Base-by-base conservation (phyloP, 2,329 filamentous ascomycete species). In the Rhynchosporium secalis region DNA sequence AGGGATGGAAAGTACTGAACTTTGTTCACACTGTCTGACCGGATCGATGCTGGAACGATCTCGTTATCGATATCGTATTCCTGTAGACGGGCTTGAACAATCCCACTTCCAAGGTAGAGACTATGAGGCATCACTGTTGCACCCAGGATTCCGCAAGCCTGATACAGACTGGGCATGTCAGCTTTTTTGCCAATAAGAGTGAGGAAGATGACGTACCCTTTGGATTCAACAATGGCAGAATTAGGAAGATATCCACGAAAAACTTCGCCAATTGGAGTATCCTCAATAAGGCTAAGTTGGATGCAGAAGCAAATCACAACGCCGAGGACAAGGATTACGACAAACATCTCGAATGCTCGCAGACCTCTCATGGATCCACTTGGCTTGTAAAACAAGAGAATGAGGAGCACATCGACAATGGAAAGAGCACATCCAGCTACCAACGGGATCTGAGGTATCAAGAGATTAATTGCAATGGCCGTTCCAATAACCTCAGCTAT, bases 101-200 rank as follows among this genome's bases (percentile, higher is more conserved):
- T 86, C 7, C 87, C 87, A 4, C 85, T 88, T 28, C 88, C 88
- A 3, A 91, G 79, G 67, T 86, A 90, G 3, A 90, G 76, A 58
- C 83, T 86, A 69, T 89, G 86, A 4, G 86, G 86, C 86, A 89
- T 89, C 29, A 89, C 87, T 0, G 89, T 92, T 3, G 89, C 89
- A 1, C 89, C 89, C 0, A 92, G 79, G 62, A 92, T 92, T 57
- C 89, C 89, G 66, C 89, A 92, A 1, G 88, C 83, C 74, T 90
- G 86, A 72, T 89, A 90, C 0, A 87, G 71, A 54, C 79, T 75
- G 59, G 3, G 31, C 1, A n/a, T 3, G n/a, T 75, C 52, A 75
- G 69, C 33, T n/a, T 7, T 28, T 8, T 47, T 5, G 28, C 20
- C 15, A n/a, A 15, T 36, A 15, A 13, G 52, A 8, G 29, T 9